Evolutionary conservation across 805 yeast genomes (phyloP).

Genomic region (Yamadazyma takamatsuzukensis): DNA sequence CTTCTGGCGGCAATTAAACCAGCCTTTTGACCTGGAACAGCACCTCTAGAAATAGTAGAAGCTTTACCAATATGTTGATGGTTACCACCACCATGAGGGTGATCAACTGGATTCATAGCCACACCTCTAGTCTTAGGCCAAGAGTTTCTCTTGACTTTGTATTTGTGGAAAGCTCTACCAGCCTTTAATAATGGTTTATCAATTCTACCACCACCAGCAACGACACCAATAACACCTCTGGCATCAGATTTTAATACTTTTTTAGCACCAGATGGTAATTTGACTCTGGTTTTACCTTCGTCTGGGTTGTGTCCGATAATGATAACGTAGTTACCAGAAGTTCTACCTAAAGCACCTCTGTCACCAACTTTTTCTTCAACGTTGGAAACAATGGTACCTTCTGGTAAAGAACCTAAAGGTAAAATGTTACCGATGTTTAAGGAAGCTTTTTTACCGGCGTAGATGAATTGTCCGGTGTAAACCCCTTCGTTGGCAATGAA

Average conservation of each 20-base stretch:
- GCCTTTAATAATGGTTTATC: conserved; percentile 99
- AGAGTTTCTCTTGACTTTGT: conserved; percentile 98
- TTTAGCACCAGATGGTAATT: conserved; percentile 99
- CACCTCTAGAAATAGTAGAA: conserved; percentile 38
- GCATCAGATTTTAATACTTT: conserved; percentile 92
- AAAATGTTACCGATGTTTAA: conserved; percentile 95
- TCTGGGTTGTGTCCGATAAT: conserved; percentile 99
- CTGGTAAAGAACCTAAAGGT: conserved; percentile 96
- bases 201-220: conserved; percentile 99
- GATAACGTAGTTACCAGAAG: conserved; percentile 99
- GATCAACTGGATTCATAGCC: conserved; percentile 99
- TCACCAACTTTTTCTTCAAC: conserved; percentile 99
- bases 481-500: conserved; percentile 99
- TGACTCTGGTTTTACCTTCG: conserved; percentile 98
- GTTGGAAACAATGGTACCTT: conserved; percentile 98
- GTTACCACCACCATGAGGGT: conserved; percentile 99
- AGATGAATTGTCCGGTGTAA: conserved; percentile 98
- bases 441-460: conserved; percentile 98
- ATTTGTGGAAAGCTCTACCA: conserved; percentile 99
- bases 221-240: conserved; percentile 99
- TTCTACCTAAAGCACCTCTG: conserved; percentile 99
- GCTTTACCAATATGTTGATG: conserved; percentile 37
- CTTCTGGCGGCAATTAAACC: conserved; percentile 39
- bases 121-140: conserved; percentile 99
- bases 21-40: conserved; percentile 39